Evolutionary conservation across 192 early-diverging fungal genomes (phyloP), one percentile per base, ranked within the genome.

Genomic region (Dissophora ornata): DNA sequence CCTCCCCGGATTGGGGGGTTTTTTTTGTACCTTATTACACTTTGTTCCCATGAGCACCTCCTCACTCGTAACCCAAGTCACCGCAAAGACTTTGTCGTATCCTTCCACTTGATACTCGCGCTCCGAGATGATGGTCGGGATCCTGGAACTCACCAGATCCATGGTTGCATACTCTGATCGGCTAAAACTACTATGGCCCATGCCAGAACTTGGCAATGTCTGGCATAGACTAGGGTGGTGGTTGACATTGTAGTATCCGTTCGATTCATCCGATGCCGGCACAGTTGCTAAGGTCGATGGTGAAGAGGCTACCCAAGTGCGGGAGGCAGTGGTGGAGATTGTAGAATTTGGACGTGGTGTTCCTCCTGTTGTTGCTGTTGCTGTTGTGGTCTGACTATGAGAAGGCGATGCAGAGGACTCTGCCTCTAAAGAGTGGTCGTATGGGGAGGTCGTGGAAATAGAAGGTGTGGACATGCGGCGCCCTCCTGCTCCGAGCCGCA

Each of bases 21-120:
- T n/a, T n/a, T n/a, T n/a, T n/a, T n/a, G n/a, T 68, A 82, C 80
- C 65, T 79, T 67, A 41, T 88, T 82, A 53, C 90, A 91, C 62
- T 91, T 91, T 4, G 90, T 89, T 33, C 90, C 90, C 24, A 88
- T 8, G 6, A 91, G 53, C 21, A 91, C 80, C 12, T 89, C 69
- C 13, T 69, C 69, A 52, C 65, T 51, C 19, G 73, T 58, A 22
- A 91, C 30, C 89, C 89, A 91, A 12, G 56, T 64, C 3, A 71
- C 63, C 13, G 87, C 79, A 71, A 91, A 91, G 41, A 88, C 59
- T 60, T 91, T 91, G 61, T 91, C 89, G 38, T 63, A 59, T 1
- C 69, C 57, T 36, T 63, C 64, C 16, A 81, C 16, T 13, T 8
- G 11, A 10, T 56, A 75, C 44, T 81, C 75, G 4, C 30, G 51